Evolutionary conservation across 306 rosid genomes (phyloP), one percentile per base, ranked within the genome.

Genomic region (Citrullus mucosospermus): DNA sequence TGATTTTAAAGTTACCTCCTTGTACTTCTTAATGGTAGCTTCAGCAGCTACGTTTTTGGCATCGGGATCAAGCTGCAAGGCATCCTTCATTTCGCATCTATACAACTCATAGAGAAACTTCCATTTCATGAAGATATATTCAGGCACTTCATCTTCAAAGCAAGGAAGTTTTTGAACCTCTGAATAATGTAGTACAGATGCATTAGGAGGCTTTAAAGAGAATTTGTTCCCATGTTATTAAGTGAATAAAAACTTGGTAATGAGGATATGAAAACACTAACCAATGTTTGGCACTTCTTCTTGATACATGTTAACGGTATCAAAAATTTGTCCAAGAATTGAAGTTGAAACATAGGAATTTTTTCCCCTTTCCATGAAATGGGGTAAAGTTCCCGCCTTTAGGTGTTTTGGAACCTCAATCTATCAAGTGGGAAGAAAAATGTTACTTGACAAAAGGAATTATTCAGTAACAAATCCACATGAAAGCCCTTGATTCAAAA

Each of bases 321-420:
- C 89, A 44, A 82, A 94, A 66, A 94, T 92, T 75, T 17, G 48
- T 72, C 96, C 97, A 78, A 94, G 57, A 79, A 94, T 80, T 25
- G 93, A 90, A 41, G 88, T 85, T 17, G 97, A 94, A 34, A 73
- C 82, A 71, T 78, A 90, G 5, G 86, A 84, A 3, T 53, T 81
- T 0, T 63, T 78, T 82, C 75, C 81, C 63, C 41, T 89, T 61
- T 68, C 93, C 97, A 90, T 85, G 48, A 89, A 90, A 78, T 94
- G 98, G 0, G 97, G 98, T 41, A 81, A 89, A 39, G 9, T 6
- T 20, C 80, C 80, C 22, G 18, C 86, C 61, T 43, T 80, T 81
- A 92, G 79, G 38, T 88, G 82, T 0, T 51, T 13, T 1, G 94
- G 96, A 77, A 93, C 83, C 66, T 79, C 82, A 34, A 88, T 41